These are phyloP conservation scores for Nakazawaea sp. DNA, from an alignment of 805 yeast genomes.

Conservation along the genomic window DNA sequence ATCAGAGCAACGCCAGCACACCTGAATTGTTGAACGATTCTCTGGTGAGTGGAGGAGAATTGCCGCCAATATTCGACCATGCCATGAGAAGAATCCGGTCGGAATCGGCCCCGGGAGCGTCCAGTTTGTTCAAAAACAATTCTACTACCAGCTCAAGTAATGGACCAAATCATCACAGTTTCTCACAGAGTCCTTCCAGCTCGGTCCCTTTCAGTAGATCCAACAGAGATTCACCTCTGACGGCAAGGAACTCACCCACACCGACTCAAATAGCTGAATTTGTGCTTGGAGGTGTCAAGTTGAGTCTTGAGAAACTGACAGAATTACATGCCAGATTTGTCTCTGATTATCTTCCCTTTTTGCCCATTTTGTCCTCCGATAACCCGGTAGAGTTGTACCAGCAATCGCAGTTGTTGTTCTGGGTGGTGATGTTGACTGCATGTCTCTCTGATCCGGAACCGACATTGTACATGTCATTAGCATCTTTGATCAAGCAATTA, in stretches of 20 bases:
- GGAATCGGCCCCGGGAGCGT: conserved; percentile 17
- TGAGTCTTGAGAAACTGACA: conserved; percentile 61
- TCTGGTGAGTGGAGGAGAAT: conserved; percentile 29
- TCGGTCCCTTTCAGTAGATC: no score
- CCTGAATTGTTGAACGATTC: conserved; percentile 36
- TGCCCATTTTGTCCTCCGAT: conserved; percentile 71
- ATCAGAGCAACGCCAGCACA: conserved; percentile 13
- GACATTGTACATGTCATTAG: conserved; percentile 63
- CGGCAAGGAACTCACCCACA: conserved; percentile 4
- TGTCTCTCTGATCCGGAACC: conserved; percentile 86
- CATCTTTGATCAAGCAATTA: conserved; percentile 73
- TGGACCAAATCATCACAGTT: no score
- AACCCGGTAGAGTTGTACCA: conserved; percentile 72
- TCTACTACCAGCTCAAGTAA: background rate
- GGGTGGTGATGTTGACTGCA: conserved; percentile 88
- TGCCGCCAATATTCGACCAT: conserved; percentile 36
- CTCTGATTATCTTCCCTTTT: conserved; percentile 58
- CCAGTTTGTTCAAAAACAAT: conserved; percentile 14
- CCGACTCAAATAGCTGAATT: conserved; percentile 48
- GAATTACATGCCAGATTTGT: conserved; percentile 68
- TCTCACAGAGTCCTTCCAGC: background rate
- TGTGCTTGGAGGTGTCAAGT: conserved; percentile 65
- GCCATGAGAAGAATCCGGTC: conserved; percentile 30
- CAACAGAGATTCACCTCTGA: conserved; percentile 11
- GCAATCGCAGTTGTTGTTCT: conserved; percentile 78